Evolutionary conservation across 805 yeast species (phyloP).

Genomic region (Saccharomyces paradoxus): DNA sequence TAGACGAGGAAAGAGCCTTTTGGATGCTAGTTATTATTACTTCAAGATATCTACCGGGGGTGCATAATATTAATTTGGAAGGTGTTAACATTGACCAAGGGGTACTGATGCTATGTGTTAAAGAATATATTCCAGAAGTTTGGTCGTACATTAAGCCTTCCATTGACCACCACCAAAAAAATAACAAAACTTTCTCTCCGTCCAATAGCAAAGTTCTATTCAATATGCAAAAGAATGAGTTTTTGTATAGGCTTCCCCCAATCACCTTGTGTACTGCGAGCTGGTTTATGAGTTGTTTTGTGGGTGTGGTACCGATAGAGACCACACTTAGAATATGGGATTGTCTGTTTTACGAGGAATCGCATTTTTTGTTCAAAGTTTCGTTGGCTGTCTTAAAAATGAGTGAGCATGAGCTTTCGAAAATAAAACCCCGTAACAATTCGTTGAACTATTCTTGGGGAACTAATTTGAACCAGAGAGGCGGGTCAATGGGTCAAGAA

Average conservation of each 20-base stretch:
- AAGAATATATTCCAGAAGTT: slow-evolving; percentile 73
- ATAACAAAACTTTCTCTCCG: slow-evolving; percentile 9
- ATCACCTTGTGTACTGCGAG: slow-evolving; percentile 88
- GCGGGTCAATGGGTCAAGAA: slow-evolving; percentile 12
- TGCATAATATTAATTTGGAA: slow-evolving; percentile 81
- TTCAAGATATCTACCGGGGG: slow-evolving; percentile 77
- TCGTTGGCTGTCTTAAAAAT: slow-evolving; percentile 72
- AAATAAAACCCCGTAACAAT: slow-evolving; percentile 8
- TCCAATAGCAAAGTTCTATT: slow-evolving; percentile 11
- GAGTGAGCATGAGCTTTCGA: slow-evolving; percentile 55
- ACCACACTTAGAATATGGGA: slow-evolving; percentile 90
- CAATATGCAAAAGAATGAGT: slow-evolving; percentile 31
- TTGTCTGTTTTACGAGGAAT: slow-evolving; percentile 84
- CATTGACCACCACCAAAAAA: slow-evolving; percentile 30
- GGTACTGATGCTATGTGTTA: slow-evolving; percentile 76
- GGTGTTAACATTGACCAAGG: slow-evolving; percentile 96
- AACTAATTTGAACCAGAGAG: not conserved
- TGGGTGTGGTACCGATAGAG: slow-evolving; percentile 84
- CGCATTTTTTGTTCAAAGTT: slow-evolving; percentile 75
- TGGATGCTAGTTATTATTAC: slow-evolving; percentile 95
- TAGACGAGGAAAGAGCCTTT: slow-evolving; percentile 84
- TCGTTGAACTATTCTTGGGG: slow-evolving; percentile 6
- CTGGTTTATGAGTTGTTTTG: slow-evolving; percentile 97
- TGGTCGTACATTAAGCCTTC: slow-evolving; percentile 49
- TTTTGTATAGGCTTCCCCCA: slow-evolving; percentile 75